A percentile compares a stretch with the other conserved stretches of the same genome.
Evolutionary conservation across 2,329 filamentous ascomycete species (phyloP).

Genomic region (Aspergillus luchuensis): DNA sequence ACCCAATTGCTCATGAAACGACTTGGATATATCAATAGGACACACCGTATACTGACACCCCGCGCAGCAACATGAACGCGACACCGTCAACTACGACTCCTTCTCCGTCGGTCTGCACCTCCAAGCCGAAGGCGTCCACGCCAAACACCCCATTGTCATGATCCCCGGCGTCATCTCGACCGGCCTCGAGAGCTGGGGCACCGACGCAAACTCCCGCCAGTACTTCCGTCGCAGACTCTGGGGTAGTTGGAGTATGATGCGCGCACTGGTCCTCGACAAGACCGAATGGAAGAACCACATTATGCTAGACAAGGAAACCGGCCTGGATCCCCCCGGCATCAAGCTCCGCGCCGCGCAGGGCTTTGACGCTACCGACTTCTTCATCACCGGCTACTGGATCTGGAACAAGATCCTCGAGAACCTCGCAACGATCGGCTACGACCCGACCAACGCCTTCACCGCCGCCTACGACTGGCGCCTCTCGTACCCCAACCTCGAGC

Average conservation of each 20-base stretch:
- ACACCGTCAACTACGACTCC: conserved; percentile 87
- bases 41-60: neutral
- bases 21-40: neutral
- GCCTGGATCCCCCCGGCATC: conserved; percentile 84
- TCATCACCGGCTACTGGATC: conserved; percentile 86
- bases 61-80: conserved; percentile 73
- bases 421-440: conserved; percentile 91
- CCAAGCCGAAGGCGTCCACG: conserved; percentile 74
- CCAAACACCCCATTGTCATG: conserved; percentile 91
- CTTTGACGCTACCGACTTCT: conserved; percentile 95
- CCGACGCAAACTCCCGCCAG: conserved; percentile 75
- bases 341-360: conserved; percentile 93
- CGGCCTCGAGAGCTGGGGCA: conserved; percentile 95
- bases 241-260: conserved; percentile 99
- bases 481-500: conserved; percentile 85
- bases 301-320: conserved; percentile 91
- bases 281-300: conserved; percentile 93
- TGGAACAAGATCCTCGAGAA: conserved; percentile 99
- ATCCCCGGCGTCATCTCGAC: conserved; percentile 97
- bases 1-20: neutral
- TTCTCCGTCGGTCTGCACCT: conserved; percentile 89
- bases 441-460: conserved; percentile 72
- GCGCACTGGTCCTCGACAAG: conserved; percentile 88
- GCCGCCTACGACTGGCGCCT: conserved; percentile 88
- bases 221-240: conserved; percentile 95